These are phyloP conservation scores for Geosiphon pyriformis DNA, from an alignment of 192 early-diverging fungal genomes.

Conservation along the genomic window DNA sequence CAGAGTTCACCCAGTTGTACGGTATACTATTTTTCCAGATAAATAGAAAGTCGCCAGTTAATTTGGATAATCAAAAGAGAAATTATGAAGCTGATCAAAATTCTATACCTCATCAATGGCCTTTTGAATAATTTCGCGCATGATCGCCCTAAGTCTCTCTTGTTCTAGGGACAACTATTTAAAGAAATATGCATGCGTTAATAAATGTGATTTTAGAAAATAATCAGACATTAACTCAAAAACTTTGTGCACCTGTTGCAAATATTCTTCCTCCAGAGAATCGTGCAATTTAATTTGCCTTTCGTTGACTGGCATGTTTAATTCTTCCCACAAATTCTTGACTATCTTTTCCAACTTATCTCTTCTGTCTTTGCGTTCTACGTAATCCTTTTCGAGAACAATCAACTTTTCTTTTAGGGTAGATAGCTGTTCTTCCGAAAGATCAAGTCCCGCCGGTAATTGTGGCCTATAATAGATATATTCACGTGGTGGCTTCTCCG, in stretches of 20 bases:
- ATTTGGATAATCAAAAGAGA: neutral
- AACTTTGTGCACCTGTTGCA: neutral
- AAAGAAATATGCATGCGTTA: neutral
- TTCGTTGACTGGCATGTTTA: constrained; percentile 5
- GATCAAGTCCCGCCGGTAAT: constrained; percentile 10
- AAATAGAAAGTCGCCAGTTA: neutral
- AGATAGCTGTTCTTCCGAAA: constrained; percentile 1
- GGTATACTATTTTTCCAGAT: constrained; percentile 9
- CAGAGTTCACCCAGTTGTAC: constrained; percentile 23
- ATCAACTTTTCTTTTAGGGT: constrained; percentile 5
- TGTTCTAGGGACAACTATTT: constrained; percentile 3
- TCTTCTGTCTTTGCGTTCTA: neutral
- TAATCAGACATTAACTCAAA: neutral
- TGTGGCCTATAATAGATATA: constrained; percentile 13
- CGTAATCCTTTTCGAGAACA: constrained; percentile 7
- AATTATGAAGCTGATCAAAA: neutral
- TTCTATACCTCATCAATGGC: constrained; percentile 20
- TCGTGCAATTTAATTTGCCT: constrained; percentile 4
- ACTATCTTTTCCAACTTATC: neutral
- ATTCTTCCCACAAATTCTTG: constrained; percentile 13
- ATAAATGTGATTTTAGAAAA: too few species aligned
- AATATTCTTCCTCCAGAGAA: constrained; percentile 21
- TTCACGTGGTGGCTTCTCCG: neutral
- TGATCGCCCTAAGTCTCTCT: constrained; percentile 18
- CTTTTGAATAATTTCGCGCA: constrained; percentile 18